Conservation (phyloP, 306 rosid genomes). For the Delonix regia region DNA sequence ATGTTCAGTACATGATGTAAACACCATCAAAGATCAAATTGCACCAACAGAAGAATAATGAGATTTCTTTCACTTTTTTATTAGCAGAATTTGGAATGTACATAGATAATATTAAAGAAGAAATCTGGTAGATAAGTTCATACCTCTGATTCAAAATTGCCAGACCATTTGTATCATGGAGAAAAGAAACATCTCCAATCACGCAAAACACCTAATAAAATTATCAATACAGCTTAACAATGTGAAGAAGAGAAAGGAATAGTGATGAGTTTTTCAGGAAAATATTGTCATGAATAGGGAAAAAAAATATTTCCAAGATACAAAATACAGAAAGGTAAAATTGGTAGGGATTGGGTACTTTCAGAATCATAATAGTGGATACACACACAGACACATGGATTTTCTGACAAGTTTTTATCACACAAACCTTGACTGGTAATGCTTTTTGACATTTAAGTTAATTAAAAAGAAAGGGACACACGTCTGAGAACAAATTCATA, state of each 20-base stretch:
- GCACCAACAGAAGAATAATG: neutral
- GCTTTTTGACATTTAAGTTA: neutral
- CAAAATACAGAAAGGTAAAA: conserved; percentile 8
- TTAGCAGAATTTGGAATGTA: neutral
- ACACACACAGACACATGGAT: neutral
- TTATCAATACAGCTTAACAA: conserved; percentile 31
- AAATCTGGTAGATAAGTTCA: conserved; percentile 31
- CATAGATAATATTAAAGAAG: conserved; percentile 22
- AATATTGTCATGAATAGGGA: neutral
- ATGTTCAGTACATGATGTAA: conserved; percentile 12
- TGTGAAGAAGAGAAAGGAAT: conserved; percentile 25
- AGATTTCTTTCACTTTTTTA: neutral
- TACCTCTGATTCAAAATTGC: conserved; percentile 84
- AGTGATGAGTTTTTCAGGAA: neutral
- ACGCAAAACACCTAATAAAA: conserved; percentile 75
- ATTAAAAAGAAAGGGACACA: neutral
- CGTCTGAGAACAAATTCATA: neutral
- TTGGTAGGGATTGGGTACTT: neutral
- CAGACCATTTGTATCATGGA: conserved; percentile 93
- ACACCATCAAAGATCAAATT: neutral
- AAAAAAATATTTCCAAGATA: conserved; percentile 8
- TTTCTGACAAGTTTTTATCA: neutral
- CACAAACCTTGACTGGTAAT: neutral
- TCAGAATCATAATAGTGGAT: neutral
- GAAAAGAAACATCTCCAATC: conserved; percentile 90